Conservation (phyloP, 345 rosid species). For the Corchorus capsularis region DNA sequence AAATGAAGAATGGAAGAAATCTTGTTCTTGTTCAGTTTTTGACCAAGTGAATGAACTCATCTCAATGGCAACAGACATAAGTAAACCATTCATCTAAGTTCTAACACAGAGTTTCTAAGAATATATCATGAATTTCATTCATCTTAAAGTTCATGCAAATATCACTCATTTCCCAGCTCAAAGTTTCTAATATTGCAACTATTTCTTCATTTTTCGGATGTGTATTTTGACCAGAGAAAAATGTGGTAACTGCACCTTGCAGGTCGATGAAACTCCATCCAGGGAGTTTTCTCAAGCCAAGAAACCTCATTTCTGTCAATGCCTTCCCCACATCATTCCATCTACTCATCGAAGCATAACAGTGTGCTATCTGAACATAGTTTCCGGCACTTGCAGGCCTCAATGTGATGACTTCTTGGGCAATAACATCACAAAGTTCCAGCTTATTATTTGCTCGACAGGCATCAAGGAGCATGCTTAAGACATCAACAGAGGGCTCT, state of each 20-base stretch:
- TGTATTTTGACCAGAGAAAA: constrained; percentile 47
- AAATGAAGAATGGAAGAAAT: not conserved
- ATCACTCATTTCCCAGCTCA: constrained; percentile 42
- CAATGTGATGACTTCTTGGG: constrained; percentile 39
- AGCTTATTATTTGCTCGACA: constrained; percentile 39
- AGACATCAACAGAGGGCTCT: constrained; percentile 40
- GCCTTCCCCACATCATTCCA: constrained; percentile 57
- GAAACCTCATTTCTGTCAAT: constrained; percentile 55
- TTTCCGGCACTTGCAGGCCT: constrained; percentile 47
- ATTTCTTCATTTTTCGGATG: constrained; percentile 49
- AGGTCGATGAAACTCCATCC: constrained; percentile 65
- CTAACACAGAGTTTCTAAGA: not conserved
- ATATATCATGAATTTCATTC: constrained; percentile 14
- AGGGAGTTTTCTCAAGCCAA: constrained; percentile 56
- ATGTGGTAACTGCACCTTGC: constrained; percentile 41
- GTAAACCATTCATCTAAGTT: not conserved
- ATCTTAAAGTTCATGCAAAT: constrained; percentile 6
- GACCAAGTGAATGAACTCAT: not conserved
- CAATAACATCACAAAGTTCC: constrained; percentile 41
- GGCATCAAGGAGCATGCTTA: constrained; percentile 61
- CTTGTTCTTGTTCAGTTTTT: not conserved
- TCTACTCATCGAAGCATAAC: constrained; percentile 55
- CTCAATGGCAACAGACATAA: no score
- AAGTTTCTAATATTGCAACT: constrained; percentile 31
- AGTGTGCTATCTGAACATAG: constrained; percentile 56